Percentiles rank a stretch among this genome's conserved stretches.
These are phyloP conservation scores for Candida montana DNA, from an alignment of 805 yeast genomes.

Conservation along the genomic window DNA sequence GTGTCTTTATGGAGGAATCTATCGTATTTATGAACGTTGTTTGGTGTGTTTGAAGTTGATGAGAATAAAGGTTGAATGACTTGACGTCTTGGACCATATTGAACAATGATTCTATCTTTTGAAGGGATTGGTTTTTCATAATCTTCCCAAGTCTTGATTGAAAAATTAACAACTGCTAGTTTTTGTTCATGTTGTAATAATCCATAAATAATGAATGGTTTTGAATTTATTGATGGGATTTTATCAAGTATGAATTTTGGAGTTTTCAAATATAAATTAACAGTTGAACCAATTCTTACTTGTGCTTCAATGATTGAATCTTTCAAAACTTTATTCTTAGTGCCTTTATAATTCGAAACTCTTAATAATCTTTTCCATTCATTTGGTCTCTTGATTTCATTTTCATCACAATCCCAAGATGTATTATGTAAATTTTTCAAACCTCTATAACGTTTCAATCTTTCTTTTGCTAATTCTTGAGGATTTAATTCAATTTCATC, in stretches of 20 bases:
- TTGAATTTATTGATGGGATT: conserved; percentile 35
- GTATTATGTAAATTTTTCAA: conserved; percentile 75
- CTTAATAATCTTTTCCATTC: conserved; percentile 75
- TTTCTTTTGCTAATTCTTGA: conserved; percentile 64
- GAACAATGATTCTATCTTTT: conserved; percentile 76
- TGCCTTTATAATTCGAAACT: conserved; percentile 70
- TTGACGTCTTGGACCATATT: conserved; percentile 90
- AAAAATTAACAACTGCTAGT: conserved; percentile 73
- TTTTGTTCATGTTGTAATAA: conserved; percentile 84
- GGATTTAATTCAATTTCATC: conserved; percentile 91
- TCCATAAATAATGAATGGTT: conserved; percentile 65
- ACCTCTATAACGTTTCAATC: conserved; percentile 78
- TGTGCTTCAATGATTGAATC: conserved; percentile 43
- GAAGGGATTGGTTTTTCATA: conserved; percentile 81
- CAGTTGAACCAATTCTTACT: conserved; percentile 58
- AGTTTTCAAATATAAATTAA: conserved; percentile 54
- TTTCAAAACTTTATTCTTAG: conserved; percentile 63
- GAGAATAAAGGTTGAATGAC: conserved; percentile 79
- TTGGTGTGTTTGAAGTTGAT: conserved; percentile 67
- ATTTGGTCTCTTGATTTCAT: conserved; percentile 67
- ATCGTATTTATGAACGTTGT: conserved; percentile 83
- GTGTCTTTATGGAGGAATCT: conserved; percentile 77
- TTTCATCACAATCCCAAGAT: conserved; percentile 84
- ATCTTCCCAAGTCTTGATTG: conserved; percentile 85
- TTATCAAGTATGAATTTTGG: conserved; percentile 43